These are phyloP conservation scores for Auricularia sp. DNA, from an alignment of 768 basidiomycete genomes.

Conservation along the genomic window DNA sequence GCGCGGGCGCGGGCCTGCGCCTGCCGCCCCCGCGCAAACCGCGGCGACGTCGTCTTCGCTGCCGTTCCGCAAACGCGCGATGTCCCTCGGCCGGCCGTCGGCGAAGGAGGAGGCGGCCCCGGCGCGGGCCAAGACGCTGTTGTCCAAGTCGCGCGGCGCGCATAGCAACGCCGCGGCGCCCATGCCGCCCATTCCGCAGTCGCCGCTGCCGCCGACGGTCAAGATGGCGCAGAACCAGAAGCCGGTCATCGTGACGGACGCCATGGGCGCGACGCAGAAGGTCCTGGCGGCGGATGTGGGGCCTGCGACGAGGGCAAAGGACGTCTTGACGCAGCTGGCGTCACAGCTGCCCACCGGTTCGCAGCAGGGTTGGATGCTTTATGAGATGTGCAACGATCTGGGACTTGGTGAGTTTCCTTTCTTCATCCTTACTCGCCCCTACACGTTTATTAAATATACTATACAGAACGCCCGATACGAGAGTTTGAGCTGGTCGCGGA, in stretches of 20 bases:
- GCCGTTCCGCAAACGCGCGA: background rate
- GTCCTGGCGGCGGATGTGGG: conserved; percentile 64
- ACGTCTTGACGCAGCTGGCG: conserved; percentile 58
- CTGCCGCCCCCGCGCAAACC: background rate
- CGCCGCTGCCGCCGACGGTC: conserved; percentile 7
- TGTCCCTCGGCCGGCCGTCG: background rate
- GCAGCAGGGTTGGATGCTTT: conserved; percentile 68
- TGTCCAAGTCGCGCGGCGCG: background rate
- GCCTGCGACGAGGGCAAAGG: conserved; percentile 55
- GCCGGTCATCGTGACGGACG: background rate
- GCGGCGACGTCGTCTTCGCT: background rate
- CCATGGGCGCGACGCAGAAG: conserved; percentile 58
- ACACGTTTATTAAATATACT: conserved; percentile 14
- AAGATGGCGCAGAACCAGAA: conserved; percentile 17
- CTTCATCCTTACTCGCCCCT: background rate
- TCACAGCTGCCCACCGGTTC: conserved; percentile 40
- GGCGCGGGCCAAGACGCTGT: background rate
- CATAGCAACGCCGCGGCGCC: background rate
- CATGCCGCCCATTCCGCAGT: background rate
- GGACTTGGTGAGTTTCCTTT: conserved; percentile 62
- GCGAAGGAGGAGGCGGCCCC: background rate
- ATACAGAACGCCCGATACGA: conserved; percentile 76
- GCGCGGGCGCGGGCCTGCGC: background rate
- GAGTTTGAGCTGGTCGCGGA: conserved; percentile 77
- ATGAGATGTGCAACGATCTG: conserved; percentile 81